Conservation (phyloP, 805 yeast species). For the Cyberlindnera veronae region DNA sequence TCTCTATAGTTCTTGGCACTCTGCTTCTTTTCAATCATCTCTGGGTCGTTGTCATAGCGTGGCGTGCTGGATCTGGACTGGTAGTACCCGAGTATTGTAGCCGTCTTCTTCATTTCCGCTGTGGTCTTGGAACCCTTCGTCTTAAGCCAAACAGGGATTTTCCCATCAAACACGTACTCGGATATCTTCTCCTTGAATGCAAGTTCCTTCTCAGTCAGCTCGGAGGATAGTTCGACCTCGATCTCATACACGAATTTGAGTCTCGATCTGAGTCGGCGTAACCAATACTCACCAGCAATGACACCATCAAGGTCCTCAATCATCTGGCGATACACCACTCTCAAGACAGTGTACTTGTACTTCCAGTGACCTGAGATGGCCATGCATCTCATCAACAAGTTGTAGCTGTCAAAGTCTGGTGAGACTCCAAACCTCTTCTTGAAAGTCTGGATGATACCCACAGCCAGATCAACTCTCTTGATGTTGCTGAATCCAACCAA, state of each 20-base stretch:
- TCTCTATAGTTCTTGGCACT: slow-evolving; percentile 17
- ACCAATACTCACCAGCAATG: slow-evolving; percentile 27
- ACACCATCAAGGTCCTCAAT: slow-evolving; percentile 15
- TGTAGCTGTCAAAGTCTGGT: slow-evolving; percentile 33
- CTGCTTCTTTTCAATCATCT: slow-evolving; percentile 5
- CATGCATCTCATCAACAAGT: slow-evolving; percentile 32
- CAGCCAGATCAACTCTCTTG: slow-evolving; percentile 35
- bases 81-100: slow-evolving; percentile 17
- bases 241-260: slow-evolving; percentile 18
- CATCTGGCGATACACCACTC: slow-evolving; percentile 27
- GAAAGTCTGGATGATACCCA: slow-evolving; percentile 33
- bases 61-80: slow-evolving; percentile 4
- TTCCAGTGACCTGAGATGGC: slow-evolving; percentile 32
- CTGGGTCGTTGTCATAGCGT: not conserved
- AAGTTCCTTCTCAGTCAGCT: slow-evolving; percentile 16
- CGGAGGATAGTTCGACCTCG: slow-evolving; percentile 20
- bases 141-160: slow-evolving; percentile 10
- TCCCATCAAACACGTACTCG: slow-evolving; percentile 1
- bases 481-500: slow-evolving; percentile 28
- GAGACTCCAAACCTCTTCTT: slow-evolving; percentile 22
- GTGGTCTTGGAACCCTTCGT: not conserved
- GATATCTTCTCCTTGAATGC: slow-evolving; percentile 4
- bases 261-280: slow-evolving; percentile 21
- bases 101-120: slow-evolving; percentile 4
- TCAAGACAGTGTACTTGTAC: slow-evolving; percentile 23